Conservation (phyloP, 2,329 filamentous ascomycete genomes). For the Verticillium nonalfalfae region DNA sequence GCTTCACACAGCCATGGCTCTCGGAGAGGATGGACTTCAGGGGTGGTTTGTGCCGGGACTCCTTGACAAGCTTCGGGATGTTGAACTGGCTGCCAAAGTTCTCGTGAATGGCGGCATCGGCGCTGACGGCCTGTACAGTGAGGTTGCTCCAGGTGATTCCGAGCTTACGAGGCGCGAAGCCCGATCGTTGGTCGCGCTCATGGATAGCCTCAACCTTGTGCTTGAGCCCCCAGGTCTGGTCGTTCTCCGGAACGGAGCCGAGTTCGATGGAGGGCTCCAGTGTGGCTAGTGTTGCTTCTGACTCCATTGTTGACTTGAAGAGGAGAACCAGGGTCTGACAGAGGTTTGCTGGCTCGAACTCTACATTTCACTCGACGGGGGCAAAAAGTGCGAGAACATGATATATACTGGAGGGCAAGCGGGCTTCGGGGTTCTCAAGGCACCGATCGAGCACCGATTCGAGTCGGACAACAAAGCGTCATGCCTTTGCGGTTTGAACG, state of each 20-base stretch:
- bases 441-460: not conserved
- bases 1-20: slow-evolving; percentile 62
- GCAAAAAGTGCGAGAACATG: not conserved
- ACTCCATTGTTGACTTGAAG: slow-evolving; percentile 7
- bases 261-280: slow-evolving; percentile 9
- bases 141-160: slow-evolving; percentile 61
- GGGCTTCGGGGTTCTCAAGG: not conserved
- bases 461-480: not conserved
- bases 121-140: slow-evolving; percentile 54
- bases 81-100: slow-evolving; percentile 56
- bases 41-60: slow-evolving; percentile 47
- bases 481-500: too few species aligned
- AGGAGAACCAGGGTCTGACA: not conserved
- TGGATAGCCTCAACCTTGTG: slow-evolving; percentile 36
- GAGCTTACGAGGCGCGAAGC: slow-evolving; percentile 41
- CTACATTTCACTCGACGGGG: not conserved
- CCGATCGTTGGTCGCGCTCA: slow-evolving; percentile 35
- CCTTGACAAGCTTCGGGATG: slow-evolving; percentile 44
- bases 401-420: not conserved
- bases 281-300: slow-evolving; percentile 7
- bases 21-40: slow-evolving; percentile 59
- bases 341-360: not conserved
- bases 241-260: slow-evolving; percentile 13
- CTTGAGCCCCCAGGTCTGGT: slow-evolving; percentile 36
- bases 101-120: slow-evolving; percentile 59